Evolutionary conservation across 176 grass and related monocot species (phyloP).

Genomic region (Puya raimondii): DNA sequence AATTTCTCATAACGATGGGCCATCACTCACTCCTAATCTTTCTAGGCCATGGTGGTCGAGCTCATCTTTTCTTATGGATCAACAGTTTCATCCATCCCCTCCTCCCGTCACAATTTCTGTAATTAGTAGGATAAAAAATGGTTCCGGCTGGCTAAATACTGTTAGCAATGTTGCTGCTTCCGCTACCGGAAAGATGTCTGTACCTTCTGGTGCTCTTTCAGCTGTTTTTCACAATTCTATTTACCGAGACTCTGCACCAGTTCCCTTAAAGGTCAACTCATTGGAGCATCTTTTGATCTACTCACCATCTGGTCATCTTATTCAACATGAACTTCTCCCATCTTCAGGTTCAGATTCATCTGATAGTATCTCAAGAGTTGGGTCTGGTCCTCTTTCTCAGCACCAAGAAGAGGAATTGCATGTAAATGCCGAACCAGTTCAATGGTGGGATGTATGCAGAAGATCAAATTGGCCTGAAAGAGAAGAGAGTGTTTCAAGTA

Average conservation of each 20-base stretch:
- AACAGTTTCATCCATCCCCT: constrained; percentile 72
- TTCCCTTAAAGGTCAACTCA: constrained; percentile 57
- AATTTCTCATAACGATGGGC: constrained; percentile 63
- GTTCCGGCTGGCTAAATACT: constrained; percentile 92
- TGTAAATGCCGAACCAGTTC: constrained; percentile 85
- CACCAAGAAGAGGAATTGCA: constrained; percentile 87
- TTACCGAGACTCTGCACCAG: constrained; percentile 33
- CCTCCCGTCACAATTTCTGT: constrained; percentile 71
- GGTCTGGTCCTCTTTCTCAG: constrained; percentile 43
- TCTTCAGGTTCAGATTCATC: constrained; percentile 50
- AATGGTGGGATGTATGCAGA: constrained; percentile 99
- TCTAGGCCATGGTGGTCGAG: constrained; percentile 96
- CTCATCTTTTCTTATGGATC: constrained; percentile 65
- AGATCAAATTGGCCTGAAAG: constrained; percentile 94
- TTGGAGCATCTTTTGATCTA: constrained; percentile 98
- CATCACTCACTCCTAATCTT: constrained; percentile 56
- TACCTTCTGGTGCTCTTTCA: constrained; percentile 74
- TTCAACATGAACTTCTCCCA: constrained; percentile 93
- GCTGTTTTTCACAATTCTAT: constrained; percentile 92
- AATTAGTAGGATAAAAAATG: constrained; percentile 95
- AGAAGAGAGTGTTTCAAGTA: constrained; percentile 56
- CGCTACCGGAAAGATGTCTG: constrained; percentile 71
- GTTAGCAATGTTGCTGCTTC: constrained; percentile 91
- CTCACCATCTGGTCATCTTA: constrained; percentile 93
- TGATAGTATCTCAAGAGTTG: constrained; percentile 57